Conservation (phyloP, 768 basidiomycete genomes). For the Neoboletus magnificus region DNA sequence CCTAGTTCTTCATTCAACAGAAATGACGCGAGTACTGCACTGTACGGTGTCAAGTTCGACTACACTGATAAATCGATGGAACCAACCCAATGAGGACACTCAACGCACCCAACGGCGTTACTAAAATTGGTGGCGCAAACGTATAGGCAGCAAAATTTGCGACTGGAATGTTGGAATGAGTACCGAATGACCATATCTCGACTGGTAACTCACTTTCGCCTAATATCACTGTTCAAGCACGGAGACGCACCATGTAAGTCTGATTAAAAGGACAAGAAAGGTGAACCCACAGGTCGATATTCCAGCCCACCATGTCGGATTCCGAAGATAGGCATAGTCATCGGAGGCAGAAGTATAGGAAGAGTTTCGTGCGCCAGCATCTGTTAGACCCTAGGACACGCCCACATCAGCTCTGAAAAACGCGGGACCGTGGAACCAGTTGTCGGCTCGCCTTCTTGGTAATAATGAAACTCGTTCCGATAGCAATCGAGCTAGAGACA, state of each 20-base stretch:
- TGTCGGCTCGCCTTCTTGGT: slow-evolving; percentile 82
- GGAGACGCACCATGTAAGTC: slow-evolving; percentile 6
- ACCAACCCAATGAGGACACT: slow-evolving; percentile 94
- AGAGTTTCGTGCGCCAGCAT: slow-evolving; percentile 61
- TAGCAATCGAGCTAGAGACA: slow-evolving; percentile 77
- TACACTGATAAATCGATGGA: not conserved
- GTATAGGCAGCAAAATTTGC: slow-evolving; percentile 96
- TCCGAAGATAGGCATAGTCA: slow-evolving; percentile 80
- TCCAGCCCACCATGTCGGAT: slow-evolving; percentile 97
- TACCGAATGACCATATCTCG: not conserved
- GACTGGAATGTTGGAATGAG: slow-evolving; percentile 38
- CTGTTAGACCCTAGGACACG: slow-evolving; percentile 73
- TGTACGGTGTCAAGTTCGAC: slow-evolving; percentile 32
- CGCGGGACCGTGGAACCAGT: not conserved
- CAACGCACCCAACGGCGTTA: slow-evolving; percentile 96
- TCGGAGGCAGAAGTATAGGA: slow-evolving; percentile 65
- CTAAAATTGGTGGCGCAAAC: slow-evolving; percentile 95
- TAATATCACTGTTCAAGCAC: slow-evolving; percentile 66
- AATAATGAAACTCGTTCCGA: slow-evolving; percentile 96
- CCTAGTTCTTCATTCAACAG: slow-evolving; percentile 92
- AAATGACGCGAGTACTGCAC: slow-evolving; percentile 91
- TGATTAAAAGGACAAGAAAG: not conserved
- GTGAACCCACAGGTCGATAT: slow-evolving; percentile 78
- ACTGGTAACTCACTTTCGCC: slow-evolving; percentile 72
- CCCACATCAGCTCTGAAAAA: slow-evolving; percentile 10